A percentile compares a stretch with the other conserved stretches of the same genome.
These are phyloP conservation scores for Phytophthora hibernalis DNA, from an alignment of 352 stramenopile species.

Conservation along the genomic window DNA sequence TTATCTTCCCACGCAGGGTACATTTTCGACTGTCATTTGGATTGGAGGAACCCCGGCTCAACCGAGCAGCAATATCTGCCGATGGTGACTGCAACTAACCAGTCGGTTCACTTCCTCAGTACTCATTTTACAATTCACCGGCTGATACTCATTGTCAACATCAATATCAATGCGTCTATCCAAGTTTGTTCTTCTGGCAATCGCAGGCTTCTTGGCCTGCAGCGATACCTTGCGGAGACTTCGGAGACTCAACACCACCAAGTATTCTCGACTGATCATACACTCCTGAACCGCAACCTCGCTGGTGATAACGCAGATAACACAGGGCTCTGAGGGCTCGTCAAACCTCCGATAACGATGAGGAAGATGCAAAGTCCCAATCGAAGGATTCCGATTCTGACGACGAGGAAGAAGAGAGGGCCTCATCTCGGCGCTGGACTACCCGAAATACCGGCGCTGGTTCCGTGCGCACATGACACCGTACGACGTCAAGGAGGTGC, in stretches of 20 bases:
- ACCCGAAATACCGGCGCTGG: slow-evolving; percentile 10
- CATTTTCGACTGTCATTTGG: too few species aligned
- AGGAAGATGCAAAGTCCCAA: neutral
- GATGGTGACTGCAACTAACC: too few species aligned
- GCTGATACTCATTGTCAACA: neutral
- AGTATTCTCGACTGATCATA: neutral
- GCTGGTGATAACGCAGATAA: neutral
- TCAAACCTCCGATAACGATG: neutral
- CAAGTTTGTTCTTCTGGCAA: slow-evolving; percentile 1
- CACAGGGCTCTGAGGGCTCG: slow-evolving; percentile 5
- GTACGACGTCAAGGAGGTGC: slow-evolving; percentile 7
- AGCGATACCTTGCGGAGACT: neutral
- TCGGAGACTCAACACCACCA: neutral
- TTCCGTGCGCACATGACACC: slow-evolving; percentile 16
- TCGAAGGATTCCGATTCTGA: neutral
- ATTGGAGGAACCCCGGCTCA: too few species aligned
- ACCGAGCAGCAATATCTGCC: too few species aligned
- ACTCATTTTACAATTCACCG: slow-evolving; percentile 17
- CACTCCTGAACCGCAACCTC: slow-evolving; percentile 2
- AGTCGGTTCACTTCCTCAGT: too few species aligned
- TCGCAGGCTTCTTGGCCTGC: slow-evolving; percentile 15
- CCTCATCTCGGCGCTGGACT: slow-evolving; percentile 2
- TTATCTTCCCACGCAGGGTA: too few species aligned
- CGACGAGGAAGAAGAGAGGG: slow-evolving; percentile 17
- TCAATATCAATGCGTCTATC: slow-evolving; percentile 13